A percentile compares a stretch with the other conserved stretches of the same genome.
Conservation (phyloP, 352 stramenopile species). For the Elongisporangium undulatum region DNA sequence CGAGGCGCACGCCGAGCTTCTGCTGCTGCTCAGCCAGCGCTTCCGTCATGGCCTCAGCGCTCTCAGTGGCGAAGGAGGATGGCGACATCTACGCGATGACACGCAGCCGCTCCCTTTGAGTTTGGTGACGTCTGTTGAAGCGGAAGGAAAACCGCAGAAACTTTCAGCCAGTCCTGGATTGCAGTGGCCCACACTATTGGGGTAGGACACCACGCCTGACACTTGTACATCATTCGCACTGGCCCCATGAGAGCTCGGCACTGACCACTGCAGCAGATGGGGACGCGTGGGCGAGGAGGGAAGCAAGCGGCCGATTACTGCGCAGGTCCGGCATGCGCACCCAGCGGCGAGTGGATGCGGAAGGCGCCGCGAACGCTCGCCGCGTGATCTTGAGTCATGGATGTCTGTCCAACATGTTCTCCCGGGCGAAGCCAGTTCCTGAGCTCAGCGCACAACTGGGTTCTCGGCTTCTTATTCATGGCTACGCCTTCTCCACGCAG, state of each 20-base stretch:
- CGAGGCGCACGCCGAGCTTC: constrained; percentile 29
- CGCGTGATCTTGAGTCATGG: background rate
- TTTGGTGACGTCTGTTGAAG: background rate
- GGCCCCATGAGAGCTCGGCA: background rate
- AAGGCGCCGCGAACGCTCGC: background rate
- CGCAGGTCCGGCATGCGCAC: background rate
- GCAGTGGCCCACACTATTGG: background rate
- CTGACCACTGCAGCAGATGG: background rate
- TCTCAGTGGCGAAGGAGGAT: background rate
- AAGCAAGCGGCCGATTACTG: background rate
- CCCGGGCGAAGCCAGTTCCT: background rate
- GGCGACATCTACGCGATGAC: background rate
- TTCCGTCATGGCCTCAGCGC: background rate
- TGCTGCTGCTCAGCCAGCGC: background rate
- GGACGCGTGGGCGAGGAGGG: background rate
- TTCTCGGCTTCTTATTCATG: background rate
- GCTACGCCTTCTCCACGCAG: background rate
- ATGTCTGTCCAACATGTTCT: background rate
- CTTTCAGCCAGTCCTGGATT: background rate
- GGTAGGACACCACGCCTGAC: no score
- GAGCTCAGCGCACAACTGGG: background rate
- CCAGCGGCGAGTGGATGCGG: no score
- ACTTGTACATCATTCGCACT: background rate
- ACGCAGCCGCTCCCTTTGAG: background rate
- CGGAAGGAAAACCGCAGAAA: background rate